phyloP scores from a whole-genome alignment of 73 alveolate genomes.

The Tetrahymena elliotti region DNA sequence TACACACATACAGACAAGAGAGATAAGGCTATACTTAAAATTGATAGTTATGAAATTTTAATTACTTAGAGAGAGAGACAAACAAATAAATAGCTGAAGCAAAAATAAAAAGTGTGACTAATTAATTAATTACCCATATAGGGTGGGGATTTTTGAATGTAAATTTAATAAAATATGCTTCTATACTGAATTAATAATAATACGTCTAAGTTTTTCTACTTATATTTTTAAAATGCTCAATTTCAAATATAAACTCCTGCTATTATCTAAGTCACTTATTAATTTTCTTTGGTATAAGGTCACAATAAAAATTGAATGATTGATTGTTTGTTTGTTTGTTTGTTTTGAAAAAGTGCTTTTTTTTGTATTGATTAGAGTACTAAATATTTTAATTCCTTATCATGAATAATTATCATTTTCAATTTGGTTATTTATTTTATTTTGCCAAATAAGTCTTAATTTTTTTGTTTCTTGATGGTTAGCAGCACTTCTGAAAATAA shows the following conservation, averaged over 20 bases:
- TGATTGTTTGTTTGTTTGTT: too few species aligned
- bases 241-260: background rate
- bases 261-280: background rate
- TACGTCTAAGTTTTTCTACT: background rate
- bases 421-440: too few species aligned
- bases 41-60: background rate
- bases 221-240: background rate
- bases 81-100: background rate
- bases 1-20: too few species aligned
- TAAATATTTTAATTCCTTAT: too few species aligned
- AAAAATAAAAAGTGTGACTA: background rate
- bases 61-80: background rate
- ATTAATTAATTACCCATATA: too few species aligned
- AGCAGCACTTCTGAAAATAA: background rate
- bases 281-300: background rate
- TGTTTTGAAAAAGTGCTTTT: background rate
- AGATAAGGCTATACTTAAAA: background rate
- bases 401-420: background rate
- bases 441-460: too few species aligned
- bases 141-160: background rate
- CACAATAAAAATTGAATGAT: too few species aligned
- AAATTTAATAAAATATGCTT: background rate
- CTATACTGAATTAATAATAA: background rate
- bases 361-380: too few species aligned
- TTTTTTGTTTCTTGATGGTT: too few species aligned